phyloP scores from a whole-genome alignment of 1,284 basidiomycete species.

The Ustilago trichophora region DNA sequence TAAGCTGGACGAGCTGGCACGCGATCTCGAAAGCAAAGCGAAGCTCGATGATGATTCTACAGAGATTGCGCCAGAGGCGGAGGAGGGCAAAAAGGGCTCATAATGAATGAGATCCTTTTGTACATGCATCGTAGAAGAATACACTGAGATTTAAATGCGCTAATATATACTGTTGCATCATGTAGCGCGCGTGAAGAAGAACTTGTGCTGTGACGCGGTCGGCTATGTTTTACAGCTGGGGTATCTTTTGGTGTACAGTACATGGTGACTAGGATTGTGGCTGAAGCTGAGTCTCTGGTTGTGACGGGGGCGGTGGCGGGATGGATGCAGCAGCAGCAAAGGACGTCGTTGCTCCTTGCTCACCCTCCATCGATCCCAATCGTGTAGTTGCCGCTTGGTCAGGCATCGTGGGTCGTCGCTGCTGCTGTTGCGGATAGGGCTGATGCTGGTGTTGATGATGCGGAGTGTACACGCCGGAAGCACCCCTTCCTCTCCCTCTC shows the following conservation, averaged over 20 bases:
- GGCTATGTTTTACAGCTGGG: no score
- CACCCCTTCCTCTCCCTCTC: constrained; percentile 13
- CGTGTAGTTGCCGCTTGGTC: background rate
- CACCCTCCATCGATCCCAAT: background rate
- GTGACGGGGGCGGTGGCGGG: background rate
- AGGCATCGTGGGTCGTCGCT: background rate
- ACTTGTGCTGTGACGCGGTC: no score
- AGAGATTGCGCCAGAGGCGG: background rate
- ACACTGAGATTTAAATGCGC: no score
- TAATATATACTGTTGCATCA: no score
- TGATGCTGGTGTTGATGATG: constrained; percentile 22
- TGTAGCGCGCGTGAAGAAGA: no score
- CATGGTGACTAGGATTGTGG: background rate
- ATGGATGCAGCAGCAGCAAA: constrained; percentile 29
- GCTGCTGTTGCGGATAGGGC: constrained; percentile 4
- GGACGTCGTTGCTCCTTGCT: constrained; percentile 1
- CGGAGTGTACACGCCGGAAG: constrained; percentile 19
- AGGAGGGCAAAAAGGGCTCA: background rate
- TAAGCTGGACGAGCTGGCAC: constrained; percentile 22
- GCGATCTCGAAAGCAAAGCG: constrained; percentile 18
- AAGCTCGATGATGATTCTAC: constrained; percentile 14
- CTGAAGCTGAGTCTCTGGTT: background rate
- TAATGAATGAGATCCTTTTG: no score
- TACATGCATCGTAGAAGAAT: no score
- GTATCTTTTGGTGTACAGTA: no score